Evolutionary conservation across 139 green algal genomes (phyloP).

Genomic region (Klebsormidium nitens): DNA sequence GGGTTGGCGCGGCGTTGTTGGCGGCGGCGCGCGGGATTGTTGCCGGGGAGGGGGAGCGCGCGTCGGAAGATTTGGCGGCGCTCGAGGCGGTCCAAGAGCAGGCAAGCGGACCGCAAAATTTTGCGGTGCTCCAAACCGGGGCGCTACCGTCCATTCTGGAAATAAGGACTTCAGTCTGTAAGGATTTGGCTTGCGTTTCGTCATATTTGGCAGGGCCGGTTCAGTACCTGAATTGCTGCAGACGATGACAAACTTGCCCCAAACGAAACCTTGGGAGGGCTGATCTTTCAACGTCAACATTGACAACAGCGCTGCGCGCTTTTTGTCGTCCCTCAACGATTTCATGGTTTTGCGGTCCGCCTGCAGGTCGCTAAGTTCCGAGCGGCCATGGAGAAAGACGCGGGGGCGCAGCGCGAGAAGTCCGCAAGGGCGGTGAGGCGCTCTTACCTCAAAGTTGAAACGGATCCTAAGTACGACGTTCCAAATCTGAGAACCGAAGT

Average conservation of each 20-base stretch:
- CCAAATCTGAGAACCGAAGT: no score
- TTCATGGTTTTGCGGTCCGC: no score
- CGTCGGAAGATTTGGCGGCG: conserved; percentile 47
- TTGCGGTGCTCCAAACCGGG: not conserved
- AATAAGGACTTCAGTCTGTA: not conserved
- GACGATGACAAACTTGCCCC: not conserved
- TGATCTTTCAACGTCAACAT: no score
- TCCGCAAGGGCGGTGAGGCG: no score
- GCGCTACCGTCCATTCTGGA: not conserved
- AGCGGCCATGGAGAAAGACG: no score
- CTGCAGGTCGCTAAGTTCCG: no score
- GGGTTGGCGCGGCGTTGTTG: conserved; percentile 75
- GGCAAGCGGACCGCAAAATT: conserved; percentile 35
- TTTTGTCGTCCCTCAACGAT: no score
- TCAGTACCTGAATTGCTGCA: not conserved
- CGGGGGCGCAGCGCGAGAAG: no score
- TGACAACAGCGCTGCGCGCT: no score
- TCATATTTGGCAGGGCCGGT: not conserved
- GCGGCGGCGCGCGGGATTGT: conserved; percentile 57
- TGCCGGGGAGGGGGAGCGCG: conserved; percentile 34
- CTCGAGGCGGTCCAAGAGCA: conserved; percentile 57
- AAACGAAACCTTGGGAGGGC: no score
- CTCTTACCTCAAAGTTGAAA: no score
- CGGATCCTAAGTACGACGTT: no score
- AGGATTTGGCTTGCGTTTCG: not conserved